phyloP scores from a whole-genome alignment of 2,329 filamentous ascomycete species.

The Lachnum nothofagi region DNA sequence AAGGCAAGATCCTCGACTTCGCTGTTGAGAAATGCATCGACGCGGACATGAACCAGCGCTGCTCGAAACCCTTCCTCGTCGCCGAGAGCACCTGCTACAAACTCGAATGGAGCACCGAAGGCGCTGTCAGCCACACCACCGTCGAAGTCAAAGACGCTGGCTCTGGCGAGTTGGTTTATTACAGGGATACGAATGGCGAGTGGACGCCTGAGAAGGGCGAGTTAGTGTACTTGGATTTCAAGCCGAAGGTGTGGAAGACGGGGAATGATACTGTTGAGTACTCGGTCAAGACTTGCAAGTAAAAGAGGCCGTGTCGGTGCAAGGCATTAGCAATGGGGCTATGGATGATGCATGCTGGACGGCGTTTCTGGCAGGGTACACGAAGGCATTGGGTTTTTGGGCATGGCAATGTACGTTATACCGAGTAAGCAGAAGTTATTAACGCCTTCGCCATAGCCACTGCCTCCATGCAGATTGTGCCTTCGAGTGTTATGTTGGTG shows the following conservation, averaged over 20 bases:
- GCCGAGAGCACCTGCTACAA: conserved; percentile 37
- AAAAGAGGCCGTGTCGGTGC: too few relatives aligned
- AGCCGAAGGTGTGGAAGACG: conserved; percentile 41
- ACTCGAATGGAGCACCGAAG: conserved; percentile 38
- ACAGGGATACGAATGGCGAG: conserved; percentile 42
- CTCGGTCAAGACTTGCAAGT: conserved; percentile 36
- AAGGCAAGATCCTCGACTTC: conserved; percentile 39
- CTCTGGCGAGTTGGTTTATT: conserved; percentile 39
- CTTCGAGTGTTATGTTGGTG: too few relatives aligned
- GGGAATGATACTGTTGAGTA: conserved; percentile 44
- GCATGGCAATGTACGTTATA: background rate
- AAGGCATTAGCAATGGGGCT: too few relatives aligned
- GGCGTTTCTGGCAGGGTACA: background rate
- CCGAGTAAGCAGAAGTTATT: background rate
- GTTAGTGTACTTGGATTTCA: conserved; percentile 43
- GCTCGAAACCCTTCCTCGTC: conserved; percentile 37
- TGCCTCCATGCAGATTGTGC: background rate
- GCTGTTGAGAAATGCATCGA: conserved; percentile 40
- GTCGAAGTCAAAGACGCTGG: conserved; percentile 37
- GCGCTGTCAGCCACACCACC: conserved; percentile 37
- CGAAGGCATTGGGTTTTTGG: background rate
- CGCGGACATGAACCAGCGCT: conserved; percentile 32
- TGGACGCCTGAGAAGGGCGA: conserved; percentile 43
- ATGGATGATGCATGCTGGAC: too few relatives aligned
- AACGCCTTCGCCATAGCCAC: background rate